A percentile compares a stretch with the other conserved stretches of the same genome.
These are phyloP conservation scores for Fusarium mangiferae DNA, from an alignment of 2,329 filamentous ascomycete genomes.

Conservation along the genomic window DNA sequence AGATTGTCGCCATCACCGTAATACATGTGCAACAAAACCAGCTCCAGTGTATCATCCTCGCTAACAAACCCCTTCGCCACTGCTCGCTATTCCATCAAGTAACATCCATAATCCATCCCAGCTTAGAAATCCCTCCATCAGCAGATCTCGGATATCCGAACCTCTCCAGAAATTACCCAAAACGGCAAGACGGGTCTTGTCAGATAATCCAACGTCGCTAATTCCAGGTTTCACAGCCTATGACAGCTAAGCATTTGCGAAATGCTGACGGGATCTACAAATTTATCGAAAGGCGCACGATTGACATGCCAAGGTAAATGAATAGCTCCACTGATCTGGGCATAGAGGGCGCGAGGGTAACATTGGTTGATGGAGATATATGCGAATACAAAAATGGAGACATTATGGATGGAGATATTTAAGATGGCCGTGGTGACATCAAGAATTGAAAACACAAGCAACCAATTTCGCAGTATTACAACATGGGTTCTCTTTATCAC, in stretches of 20 bases:
- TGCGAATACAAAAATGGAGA: not conserved
- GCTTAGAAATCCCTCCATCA: not conserved
- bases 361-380: not conserved
- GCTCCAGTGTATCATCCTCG: not conserved
- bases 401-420: not conserved
- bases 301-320: constrained; percentile 2
- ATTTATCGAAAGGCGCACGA: constrained; percentile 4
- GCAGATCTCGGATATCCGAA: not conserved
- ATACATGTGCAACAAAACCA: not conserved
- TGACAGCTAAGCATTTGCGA: not conserved
- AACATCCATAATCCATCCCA: too few relatives aligned
- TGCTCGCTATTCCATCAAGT: not conserved
- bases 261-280: constrained; percentile 8
- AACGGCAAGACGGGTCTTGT: not conserved
- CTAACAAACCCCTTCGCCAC: too few relatives aligned
- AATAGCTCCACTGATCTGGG: not conserved
- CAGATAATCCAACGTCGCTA: not conserved
- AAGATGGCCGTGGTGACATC: not conserved
- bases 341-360: not conserved
- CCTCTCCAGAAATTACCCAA: constrained; percentile 1
- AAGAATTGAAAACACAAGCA: not conserved
- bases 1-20: too few relatives aligned
- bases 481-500: not conserved
- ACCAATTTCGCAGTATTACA: too few relatives aligned
- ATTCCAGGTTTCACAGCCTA: constrained; percentile 3